Conservation (phyloP, 2,329 filamentous ascomycete species). For the Cephalotrichum gorgonifer region DNA sequence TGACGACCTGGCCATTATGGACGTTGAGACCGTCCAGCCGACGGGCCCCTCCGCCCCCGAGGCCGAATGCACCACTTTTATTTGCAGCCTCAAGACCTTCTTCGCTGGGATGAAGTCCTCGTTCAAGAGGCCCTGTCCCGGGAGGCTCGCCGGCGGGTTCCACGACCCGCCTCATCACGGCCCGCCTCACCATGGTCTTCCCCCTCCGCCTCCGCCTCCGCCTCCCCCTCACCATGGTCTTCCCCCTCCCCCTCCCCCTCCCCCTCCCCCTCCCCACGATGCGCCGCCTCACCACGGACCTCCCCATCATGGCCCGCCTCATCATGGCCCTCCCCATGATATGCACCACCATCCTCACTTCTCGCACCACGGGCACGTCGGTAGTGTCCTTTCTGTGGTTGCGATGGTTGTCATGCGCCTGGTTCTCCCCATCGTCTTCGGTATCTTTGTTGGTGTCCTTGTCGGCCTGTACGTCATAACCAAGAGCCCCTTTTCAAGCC, state of each 20-base stretch:
- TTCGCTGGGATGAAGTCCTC: not conserved
- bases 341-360: slow-evolving; percentile 6
- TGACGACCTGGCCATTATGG: slow-evolving; percentile 42
- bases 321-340: not conserved
- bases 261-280: slow-evolving; percentile 6
- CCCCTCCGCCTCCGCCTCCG: slow-evolving; percentile 17
- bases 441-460: slow-evolving; percentile 56
- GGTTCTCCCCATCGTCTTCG: slow-evolving; percentile 57
- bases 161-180: not conserved
- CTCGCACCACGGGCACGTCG: not conserved
- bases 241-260: slow-evolving; percentile 16
- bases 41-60: slow-evolving; percentile 20
- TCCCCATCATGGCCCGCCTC: slow-evolving; percentile 9
- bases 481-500: not conserved
- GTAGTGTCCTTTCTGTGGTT: slow-evolving; percentile 20
- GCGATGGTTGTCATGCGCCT: slow-evolving; percentile 51
- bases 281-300: slow-evolving; percentile 19
- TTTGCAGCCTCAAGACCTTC: slow-evolving; percentile 2
- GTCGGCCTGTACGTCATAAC: slow-evolving; percentile 46
- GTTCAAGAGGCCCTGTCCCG: slow-evolving; percentile 1
- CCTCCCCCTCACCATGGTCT: slow-evolving; percentile 1
- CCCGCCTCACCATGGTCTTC: not conserved
- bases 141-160: not conserved
- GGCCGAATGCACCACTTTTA: slow-evolving; percentile 31
- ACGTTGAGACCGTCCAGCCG: slow-evolving; percentile 27